Conservation (phyloP, 495 filamentous ascomycete species). For the Podospora australis region DNA sequence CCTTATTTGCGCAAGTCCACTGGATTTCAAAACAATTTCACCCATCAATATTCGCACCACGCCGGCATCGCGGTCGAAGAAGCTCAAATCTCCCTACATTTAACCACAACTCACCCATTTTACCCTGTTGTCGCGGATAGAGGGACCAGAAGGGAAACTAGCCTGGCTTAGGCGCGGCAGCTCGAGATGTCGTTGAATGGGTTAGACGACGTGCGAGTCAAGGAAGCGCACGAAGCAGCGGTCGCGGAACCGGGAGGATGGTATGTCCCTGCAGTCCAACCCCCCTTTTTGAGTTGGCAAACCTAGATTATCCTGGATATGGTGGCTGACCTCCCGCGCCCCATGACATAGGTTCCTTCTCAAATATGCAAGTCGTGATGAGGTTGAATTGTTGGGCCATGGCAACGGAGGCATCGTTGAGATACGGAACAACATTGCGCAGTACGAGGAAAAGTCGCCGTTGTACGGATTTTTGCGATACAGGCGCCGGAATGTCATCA, state of each 20-base stretch:
- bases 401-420: conserved; percentile 83
- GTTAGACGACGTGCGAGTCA: conserved; percentile 72
- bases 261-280: conserved; percentile 46
- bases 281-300: neutral
- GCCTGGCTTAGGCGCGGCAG: conserved; percentile 7
- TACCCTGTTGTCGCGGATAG: conserved; percentile 16
- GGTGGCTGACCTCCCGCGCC: conserved; percentile 14
- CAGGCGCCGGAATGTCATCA: conserved; percentile 78
- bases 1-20: no score
- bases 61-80: conserved; percentile 7
- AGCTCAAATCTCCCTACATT: conserved; percentile 4
- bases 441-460: conserved; percentile 76
- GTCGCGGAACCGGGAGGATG: conserved; percentile 86
- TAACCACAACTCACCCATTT: conserved; percentile 8
- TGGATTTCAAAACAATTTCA: neutral
- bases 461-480: conserved; percentile 90
- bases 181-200: conserved; percentile 91
- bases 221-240: conserved; percentile 77
- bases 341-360: conserved; percentile 72
- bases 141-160: conserved; percentile 3
- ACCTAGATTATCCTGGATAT: neutral
- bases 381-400: conserved; percentile 68
- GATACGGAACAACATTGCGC: conserved; percentile 66
- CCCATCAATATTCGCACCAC: conserved; percentile 4
- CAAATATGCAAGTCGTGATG: conserved; percentile 84